These are phyloP conservation scores for Casuarina equisetifolia DNA, from an alignment of 306 rosid species.

Conservation along the genomic window DNA sequence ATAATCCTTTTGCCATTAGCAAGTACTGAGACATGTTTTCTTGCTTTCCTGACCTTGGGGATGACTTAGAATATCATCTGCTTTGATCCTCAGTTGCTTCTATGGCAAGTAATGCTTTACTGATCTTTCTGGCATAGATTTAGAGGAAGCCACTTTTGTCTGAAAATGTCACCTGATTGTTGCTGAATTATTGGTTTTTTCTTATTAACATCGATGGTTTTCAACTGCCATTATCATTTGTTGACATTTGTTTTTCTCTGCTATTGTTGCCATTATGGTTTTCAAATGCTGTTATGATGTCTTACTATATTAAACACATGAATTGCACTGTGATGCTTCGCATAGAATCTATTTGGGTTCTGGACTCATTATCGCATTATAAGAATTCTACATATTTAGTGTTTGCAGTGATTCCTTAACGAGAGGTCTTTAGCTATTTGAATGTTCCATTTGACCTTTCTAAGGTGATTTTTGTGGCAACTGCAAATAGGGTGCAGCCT, in stretches of 20 bases:
- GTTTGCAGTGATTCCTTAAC: constrained; percentile 55
- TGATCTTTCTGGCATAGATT: background rate
- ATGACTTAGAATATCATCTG: background rate
- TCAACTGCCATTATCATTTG: background rate
- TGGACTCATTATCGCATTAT: background rate
- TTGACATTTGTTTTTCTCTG: background rate
- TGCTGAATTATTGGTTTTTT: background rate
- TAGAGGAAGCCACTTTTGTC: background rate
- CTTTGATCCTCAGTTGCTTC: background rate
- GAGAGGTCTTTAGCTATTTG: constrained; percentile 66
- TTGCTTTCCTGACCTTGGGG: background rate
- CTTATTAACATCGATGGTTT: background rate
- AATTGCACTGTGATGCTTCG: background rate
- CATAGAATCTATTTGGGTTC: background rate
- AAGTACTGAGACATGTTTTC: background rate
- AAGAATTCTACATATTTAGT: background rate
- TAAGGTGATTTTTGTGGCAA: constrained; percentile 87
- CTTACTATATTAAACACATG: background rate
- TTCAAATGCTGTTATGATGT: background rate
- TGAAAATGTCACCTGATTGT: constrained; percentile 19
- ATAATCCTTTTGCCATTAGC: background rate
- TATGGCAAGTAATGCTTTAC: background rate
- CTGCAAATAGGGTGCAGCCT: constrained; percentile 90
- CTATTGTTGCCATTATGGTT: background rate
- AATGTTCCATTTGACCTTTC: constrained; percentile 98